A percentile compares a stretch with the other conserved stretches of the same genome.
Conservation (phyloP, 2,329 filamentous ascomycete species). For the Sporothrix pseudoabietina region DNA sequence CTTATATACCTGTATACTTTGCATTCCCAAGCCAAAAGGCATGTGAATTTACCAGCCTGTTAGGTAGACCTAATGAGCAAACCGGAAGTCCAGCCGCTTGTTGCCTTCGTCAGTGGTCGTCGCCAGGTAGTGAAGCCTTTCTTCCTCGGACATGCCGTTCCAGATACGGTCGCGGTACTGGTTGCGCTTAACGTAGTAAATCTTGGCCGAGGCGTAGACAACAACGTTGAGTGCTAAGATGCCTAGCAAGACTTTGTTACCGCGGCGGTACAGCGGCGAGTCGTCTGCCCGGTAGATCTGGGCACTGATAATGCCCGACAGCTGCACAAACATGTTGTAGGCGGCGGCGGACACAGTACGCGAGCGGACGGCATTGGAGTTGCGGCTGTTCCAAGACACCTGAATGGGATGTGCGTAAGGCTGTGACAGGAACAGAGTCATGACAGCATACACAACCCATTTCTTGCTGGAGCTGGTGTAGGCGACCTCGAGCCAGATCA, state of each 20-base stretch:
- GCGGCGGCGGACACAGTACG: constrained; percentile 62
- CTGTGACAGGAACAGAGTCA: constrained; percentile 50
- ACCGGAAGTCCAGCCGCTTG: constrained; percentile 49
- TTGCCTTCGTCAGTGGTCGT: constrained; percentile 49
- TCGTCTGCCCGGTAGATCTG: constrained; percentile 49
- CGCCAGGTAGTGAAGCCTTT: constrained; percentile 53
- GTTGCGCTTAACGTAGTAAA: constrained; percentile 56
- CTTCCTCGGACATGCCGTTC: constrained; percentile 53
- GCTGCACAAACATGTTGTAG: constrained; percentile 61
- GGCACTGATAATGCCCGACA: constrained; percentile 47
- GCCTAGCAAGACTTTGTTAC: constrained; percentile 47
- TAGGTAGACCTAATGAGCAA: constrained; percentile 33
- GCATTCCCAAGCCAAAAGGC: no score
- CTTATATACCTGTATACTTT: no score
- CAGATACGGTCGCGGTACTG: constrained; percentile 50
- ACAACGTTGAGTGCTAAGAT: constrained; percentile 45
- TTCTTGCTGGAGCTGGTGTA: constrained; percentile 40
- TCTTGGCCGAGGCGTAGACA: constrained; percentile 37
- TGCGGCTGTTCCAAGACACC: constrained; percentile 64
- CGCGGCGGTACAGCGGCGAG: constrained; percentile 49
- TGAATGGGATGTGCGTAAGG: constrained; percentile 48
- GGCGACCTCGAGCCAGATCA: constrained; percentile 42
- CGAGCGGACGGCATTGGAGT: constrained; percentile 63
- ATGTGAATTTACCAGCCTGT: no score
- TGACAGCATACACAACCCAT: constrained; percentile 53